Conservation (phyloP, 2,329 filamentous ascomycete species). For the Didymosphaeria variabile region DNA sequence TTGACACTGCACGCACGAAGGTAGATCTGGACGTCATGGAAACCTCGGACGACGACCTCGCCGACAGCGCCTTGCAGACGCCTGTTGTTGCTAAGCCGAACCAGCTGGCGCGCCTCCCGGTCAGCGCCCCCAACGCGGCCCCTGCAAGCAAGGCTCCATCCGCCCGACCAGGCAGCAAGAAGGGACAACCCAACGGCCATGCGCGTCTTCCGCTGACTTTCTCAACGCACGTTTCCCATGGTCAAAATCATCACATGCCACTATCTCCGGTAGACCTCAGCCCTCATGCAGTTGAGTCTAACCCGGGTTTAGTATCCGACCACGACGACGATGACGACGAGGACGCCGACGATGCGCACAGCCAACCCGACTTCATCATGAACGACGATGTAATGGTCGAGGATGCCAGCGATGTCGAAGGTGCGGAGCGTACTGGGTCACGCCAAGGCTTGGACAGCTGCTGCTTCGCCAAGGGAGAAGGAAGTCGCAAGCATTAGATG, state of each 20-base stretch:
- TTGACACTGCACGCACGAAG: constrained; percentile 47
- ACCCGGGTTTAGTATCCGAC: constrained; percentile 60
- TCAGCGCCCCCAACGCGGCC: constrained; percentile 32
- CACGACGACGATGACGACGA: constrained; percentile 60
- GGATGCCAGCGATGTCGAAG: constrained; percentile 51
- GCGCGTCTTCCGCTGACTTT: constrained; percentile 44
- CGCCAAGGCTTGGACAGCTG: constrained; percentile 42
- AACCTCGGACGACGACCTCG: constrained; percentile 46
- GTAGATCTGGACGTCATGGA: constrained; percentile 49
- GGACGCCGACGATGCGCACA: constrained; percentile 48
- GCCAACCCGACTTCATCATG: constrained; percentile 47
- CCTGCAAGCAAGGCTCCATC: constrained; percentile 40
- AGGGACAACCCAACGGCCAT: constrained; percentile 38
- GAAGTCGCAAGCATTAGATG: constrained; percentile 46
- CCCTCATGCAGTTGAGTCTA: constrained; percentile 59
- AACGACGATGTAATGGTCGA: constrained; percentile 49
- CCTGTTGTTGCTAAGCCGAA: constrained; percentile 37
- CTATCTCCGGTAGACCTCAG: constrained; percentile 53
- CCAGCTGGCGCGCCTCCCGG: constrained; percentile 46
- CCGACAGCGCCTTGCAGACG: constrained; percentile 41
- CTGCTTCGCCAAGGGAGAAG: constrained; percentile 47
- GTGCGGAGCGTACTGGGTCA: constrained; percentile 43
- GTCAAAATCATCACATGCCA: constrained; percentile 40
- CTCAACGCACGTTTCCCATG: constrained; percentile 38
- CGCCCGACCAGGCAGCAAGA: constrained; percentile 46